Conservation (phyloP, 768 basidiomycete species). For the Rhizopogon sp. region DNA sequence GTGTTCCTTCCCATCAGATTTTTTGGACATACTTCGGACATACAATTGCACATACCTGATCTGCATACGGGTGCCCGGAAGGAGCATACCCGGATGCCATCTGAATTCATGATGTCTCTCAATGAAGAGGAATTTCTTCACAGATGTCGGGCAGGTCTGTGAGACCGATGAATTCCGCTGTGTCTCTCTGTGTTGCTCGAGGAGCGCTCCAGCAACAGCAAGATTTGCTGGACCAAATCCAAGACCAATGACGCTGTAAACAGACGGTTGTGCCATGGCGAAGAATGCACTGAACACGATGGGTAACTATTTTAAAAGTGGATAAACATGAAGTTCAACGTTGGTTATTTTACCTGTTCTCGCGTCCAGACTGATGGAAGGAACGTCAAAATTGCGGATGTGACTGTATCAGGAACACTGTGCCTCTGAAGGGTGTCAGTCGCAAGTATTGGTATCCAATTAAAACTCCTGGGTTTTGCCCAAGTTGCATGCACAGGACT, state of each 20-base stretch:
- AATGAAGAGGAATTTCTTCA: constrained; percentile 36
- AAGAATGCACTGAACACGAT: background rate
- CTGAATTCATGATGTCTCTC: constrained; percentile 43
- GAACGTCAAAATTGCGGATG: too few species aligned
- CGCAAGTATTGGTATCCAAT: too few species aligned
- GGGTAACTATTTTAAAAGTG: too few species aligned
- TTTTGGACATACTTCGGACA: background rate
- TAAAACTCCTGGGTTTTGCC: too few species aligned
- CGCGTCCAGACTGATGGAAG: too few species aligned
- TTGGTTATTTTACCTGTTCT: too few species aligned
- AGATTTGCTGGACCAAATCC: constrained; percentile 53
- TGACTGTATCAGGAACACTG: too few species aligned
- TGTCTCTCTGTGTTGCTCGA: constrained; percentile 33
- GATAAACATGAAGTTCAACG: too few species aligned
- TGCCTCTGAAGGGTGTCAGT: too few species aligned
- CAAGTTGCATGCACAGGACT: too few species aligned
- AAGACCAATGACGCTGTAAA: constrained; percentile 43
- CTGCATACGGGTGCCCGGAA: constrained; percentile 49
- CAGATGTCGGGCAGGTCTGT: constrained; percentile 1
- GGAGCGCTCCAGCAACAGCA: constrained; percentile 43
- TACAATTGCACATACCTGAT: constrained; percentile 32
- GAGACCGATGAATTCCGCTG: too few species aligned
- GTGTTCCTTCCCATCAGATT: constrained; percentile 5
- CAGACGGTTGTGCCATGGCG: background rate
- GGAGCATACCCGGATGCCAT: constrained; percentile 55